Percentiles rank a stretch among this genome's conserved stretches.
These are phyloP conservation scores for Colletotrichum karsti DNA, from an alignment of 2,329 filamentous ascomycete genomes.

Conservation along the genomic window DNA sequence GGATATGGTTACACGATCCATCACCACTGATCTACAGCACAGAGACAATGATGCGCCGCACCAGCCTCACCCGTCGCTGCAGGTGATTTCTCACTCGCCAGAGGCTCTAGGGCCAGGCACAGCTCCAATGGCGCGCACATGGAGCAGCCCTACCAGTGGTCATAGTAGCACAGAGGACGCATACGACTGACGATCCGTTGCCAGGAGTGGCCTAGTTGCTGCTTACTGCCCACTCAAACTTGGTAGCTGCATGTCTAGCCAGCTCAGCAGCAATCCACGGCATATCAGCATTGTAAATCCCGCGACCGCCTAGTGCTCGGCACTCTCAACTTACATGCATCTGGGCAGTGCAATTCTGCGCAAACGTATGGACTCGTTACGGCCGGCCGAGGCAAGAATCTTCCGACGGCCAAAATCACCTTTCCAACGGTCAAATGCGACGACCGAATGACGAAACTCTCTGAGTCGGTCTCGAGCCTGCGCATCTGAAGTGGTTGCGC, in stretches of 20 bases:
- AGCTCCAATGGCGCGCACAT: neutral
- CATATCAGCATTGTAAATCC: conserved; percentile 8
- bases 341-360: neutral
- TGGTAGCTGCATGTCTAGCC: neutral
- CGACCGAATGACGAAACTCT: conserved; percentile 3
- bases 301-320: neutral
- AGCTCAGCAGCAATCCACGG: conserved; percentile 8
- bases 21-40: neutral
- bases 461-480: neutral
- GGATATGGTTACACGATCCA: neutral
- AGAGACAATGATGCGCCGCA: conserved; percentile 5
- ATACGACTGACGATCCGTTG: neutral
- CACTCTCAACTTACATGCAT: neutral
- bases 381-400: conserved; percentile 7
- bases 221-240: neutral
- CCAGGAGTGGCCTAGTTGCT: neutral
- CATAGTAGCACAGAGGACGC: neutral
- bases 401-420: neutral
- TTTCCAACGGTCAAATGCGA: neutral
- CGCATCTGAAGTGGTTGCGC: neutral
- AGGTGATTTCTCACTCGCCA: neutral
- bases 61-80: conserved; percentile 4
- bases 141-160: neutral
- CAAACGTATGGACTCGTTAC: conserved; percentile 12
- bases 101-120: neutral